Base-by-base conservation (phyloP, 768 basidiomycete species). In the Phanerodontia chrysosporium region DNA sequence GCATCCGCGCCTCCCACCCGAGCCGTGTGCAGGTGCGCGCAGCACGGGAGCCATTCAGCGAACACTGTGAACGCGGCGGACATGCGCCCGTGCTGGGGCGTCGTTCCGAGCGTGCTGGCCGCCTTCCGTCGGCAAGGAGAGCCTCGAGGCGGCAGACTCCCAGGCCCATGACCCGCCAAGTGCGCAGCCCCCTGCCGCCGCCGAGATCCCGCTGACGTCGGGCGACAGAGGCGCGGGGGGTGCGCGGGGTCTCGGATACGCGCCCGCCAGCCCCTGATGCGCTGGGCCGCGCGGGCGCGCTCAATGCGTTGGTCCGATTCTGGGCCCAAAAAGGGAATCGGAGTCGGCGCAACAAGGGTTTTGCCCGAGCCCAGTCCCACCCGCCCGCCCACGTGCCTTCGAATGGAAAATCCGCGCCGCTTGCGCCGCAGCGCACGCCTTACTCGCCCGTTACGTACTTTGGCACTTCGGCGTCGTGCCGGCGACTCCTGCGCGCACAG, bases 301-400 rank as follows among this genome's bases (percentile, higher is more conserved):
- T 36, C 46, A 51, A 39, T 39, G 48, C 32, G 51, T 51, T 22
- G 57, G 46, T 39, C 29, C 57, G 57, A 42, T 45, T 46, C 32
- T 25, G 42, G 21, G 10, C 16, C 45, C 9, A 25, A 45, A 12
- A 48, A 35, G 44, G 60, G 49, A 51, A 35, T 10, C 44, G 55
- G 39, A 25, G 49, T 6, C 22, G 51, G 53, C 57, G 61, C 59
- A 54, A 52, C 24, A 62, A 45, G 36, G 45, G 58, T 45, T 63
- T 52, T 39, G 45, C 60, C 62, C 53, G 36, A 59, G 57, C 24
- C 36, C 28, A n/a, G 30, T 55, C 58, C 49, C 62, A 61, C 58
- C 58, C 54, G 51, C 61, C 63, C 65, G 65, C 65, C 64, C 65
- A 66, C 65, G 65, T 66, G 65, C 49, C 59, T 62, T 62, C 62